A percentile compares a stretch with the other conserved stretches of the same genome.
phyloP scores from a whole-genome alignment of 768 basidiomycete genomes.

The Boletus reticulatus region DNA sequence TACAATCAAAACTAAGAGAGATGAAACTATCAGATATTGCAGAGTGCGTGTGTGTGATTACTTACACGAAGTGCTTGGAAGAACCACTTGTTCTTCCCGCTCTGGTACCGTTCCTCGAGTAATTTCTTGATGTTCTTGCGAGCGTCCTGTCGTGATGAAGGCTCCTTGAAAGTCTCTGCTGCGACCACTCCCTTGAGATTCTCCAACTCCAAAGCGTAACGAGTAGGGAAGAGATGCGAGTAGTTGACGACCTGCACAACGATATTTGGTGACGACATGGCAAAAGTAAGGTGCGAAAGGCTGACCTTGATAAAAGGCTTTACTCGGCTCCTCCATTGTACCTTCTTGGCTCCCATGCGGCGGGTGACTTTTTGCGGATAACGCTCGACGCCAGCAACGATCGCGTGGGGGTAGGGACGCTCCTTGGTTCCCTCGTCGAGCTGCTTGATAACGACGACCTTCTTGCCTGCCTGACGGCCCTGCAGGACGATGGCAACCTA shows the following conservation, averaged over 20 bases:
- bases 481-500: constrained; percentile 96
- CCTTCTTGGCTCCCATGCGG: constrained; percentile 95
- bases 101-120: constrained; percentile 91
- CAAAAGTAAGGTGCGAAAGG: not conserved
- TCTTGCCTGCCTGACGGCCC: constrained; percentile 99
- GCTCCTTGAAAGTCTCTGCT: constrained; percentile 95
- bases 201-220: constrained; percentile 97
- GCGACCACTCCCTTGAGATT: constrained; percentile 84
- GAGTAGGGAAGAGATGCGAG: constrained; percentile 98
- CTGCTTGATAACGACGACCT: constrained; percentile 99
- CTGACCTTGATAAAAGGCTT: constrained; percentile 99
- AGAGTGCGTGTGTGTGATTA: not conserved
- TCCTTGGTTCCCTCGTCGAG: constrained; percentile 96
- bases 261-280: not conserved
- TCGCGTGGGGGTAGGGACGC: constrained; percentile 94
- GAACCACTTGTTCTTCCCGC: constrained; percentile 99
- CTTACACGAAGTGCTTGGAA: constrained; percentile 82
- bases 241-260: constrained; percentile 82
- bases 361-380: constrained; percentile 98
- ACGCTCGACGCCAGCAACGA: constrained; percentile 97
- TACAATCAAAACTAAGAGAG: constrained; percentile 35
- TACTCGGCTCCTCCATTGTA: constrained; percentile 90
- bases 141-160: constrained; percentile 88
- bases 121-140: constrained; percentile 97
- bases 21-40: constrained; percentile 1